These are phyloP conservation scores for Sedum album DNA, from an alignment of 164 flowering plant species.

Conservation along the genomic window DNA sequence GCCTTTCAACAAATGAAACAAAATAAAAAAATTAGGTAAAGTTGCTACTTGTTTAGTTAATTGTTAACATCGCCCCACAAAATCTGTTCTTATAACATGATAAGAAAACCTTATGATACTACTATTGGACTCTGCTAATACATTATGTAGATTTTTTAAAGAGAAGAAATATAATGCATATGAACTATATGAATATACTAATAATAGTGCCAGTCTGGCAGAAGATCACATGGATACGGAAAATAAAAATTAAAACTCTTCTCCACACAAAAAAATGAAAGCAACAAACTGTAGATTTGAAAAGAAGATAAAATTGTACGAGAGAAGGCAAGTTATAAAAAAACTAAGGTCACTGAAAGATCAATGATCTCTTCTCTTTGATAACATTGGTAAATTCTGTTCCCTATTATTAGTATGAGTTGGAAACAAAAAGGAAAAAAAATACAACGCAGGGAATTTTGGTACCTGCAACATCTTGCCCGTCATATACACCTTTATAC, in stretches of 20 bases:
- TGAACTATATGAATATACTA: not conserved
- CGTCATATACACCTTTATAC: constrained; percentile 2
- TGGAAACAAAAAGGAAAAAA: not conserved
- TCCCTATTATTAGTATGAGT: not conserved
- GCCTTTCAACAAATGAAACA: not conserved
- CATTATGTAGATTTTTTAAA: not conserved
- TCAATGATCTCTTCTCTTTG: not conserved
- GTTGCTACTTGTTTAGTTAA: not conserved
- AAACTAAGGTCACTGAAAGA: not conserved
- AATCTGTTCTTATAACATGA: not conserved
- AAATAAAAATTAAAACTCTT: too few relatives aligned
- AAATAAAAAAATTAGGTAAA: not conserved
- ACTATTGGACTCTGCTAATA: not conserved
- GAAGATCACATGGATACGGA: too few relatives aligned
- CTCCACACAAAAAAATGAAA: too few relatives aligned
- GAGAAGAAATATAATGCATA: not conserved
- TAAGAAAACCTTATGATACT: not conserved
- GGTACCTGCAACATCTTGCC: constrained; percentile 4
- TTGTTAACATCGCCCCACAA: not conserved
- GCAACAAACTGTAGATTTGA: too few relatives aligned
- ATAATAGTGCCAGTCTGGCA: too few relatives aligned
- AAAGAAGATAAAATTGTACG: too few relatives aligned
- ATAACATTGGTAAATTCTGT: not conserved
- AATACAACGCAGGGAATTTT: not conserved
- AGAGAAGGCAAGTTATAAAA: too few relatives aligned